phyloP scores from a whole-genome alignment of 768 basidiomycete genomes.

The Amanita polypyramis region DNA sequence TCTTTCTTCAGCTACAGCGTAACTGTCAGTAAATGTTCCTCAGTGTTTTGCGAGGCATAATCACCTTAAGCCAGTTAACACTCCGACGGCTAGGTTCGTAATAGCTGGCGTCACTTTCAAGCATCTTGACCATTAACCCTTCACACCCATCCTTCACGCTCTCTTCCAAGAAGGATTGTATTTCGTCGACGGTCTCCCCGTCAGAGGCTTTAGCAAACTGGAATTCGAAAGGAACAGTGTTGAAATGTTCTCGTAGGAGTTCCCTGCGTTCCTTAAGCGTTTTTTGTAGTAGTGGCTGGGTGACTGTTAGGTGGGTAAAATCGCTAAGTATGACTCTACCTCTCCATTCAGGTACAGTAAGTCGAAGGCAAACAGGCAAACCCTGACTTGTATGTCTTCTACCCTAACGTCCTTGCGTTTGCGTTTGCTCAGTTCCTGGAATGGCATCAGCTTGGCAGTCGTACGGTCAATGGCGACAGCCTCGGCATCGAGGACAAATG shows the following conservation, averaged over 20 bases:
- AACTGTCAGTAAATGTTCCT: background rate
- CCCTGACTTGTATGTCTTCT: constrained; percentile 94
- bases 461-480: constrained; percentile 90
- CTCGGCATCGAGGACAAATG: constrained; percentile 94
- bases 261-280: constrained; percentile 67
- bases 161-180: constrained; percentile 89
- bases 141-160: constrained; percentile 98
- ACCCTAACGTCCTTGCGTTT: constrained; percentile 98
- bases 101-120: constrained; percentile 82
- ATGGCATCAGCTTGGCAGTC: constrained; percentile 85
- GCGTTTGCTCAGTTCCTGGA: constrained; percentile 91
- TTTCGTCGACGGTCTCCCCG: constrained; percentile 83
- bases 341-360: constrained; percentile 94
- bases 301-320: background rate
- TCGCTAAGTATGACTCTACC: constrained; percentile 33
- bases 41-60: background rate
- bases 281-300: constrained; percentile 73
- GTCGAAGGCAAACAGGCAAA: constrained; percentile 95
- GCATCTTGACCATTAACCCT: constrained; percentile 99
- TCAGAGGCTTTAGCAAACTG: constrained; percentile 90
- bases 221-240: constrained; percentile 79
- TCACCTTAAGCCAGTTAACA: constrained; percentile 97
- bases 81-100: constrained; percentile 94
- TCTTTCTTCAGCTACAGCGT: constrained; percentile 86
- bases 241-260: constrained; percentile 72